Evolutionary conservation across 805 yeast species (phyloP).

Genomic region (Schwanniomyces polymorphus): DNA sequence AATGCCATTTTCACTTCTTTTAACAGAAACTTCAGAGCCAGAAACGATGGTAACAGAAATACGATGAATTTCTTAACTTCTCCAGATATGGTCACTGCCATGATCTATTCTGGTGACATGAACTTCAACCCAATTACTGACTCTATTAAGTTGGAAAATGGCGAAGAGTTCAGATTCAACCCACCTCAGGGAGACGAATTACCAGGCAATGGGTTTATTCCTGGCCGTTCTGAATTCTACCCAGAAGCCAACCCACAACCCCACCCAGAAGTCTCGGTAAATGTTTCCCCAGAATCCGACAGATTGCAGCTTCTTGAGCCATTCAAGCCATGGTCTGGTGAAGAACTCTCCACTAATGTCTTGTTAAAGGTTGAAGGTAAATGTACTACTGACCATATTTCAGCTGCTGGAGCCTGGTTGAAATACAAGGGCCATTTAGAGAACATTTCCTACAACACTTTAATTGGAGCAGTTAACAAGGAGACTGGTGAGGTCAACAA

Average conservation of each 20-base stretch:
- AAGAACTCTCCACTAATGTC: slow-evolving; percentile 76
- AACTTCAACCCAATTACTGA: slow-evolving; percentile 91
- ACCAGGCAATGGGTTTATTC: slow-evolving; percentile 74
- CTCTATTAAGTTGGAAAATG: slow-evolving; percentile 67
- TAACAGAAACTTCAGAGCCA: slow-evolving; percentile 96
- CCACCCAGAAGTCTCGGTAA: slow-evolving; percentile 55
- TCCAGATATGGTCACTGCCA: slow-evolving; percentile 96
- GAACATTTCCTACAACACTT: slow-evolving; percentile 90
- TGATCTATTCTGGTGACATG: slow-evolving; percentile 92
- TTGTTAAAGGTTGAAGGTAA: slow-evolving; percentile 93
- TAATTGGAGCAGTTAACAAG: slow-evolving; percentile 95
- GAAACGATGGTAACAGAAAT: slow-evolving; percentile 97
- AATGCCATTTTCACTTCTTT: slow-evolving; percentile 95
- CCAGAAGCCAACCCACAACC: slow-evolving; percentile 72
- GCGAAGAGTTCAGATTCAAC: slow-evolving; percentile 71
- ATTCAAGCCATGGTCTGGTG: slow-evolving; percentile 80
- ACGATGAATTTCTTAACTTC: slow-evolving; percentile 98
- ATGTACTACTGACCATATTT: slow-evolving; percentile 97
- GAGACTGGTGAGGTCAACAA: slow-evolving; percentile 96
- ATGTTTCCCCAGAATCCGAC: slow-evolving; percentile 85
- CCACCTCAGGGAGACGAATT: slow-evolving; percentile 85
- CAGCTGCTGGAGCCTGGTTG: slow-evolving; percentile 99
- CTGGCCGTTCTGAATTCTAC: slow-evolving; percentile 73
- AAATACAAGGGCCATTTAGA: slow-evolving; percentile 98
- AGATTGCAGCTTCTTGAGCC: slow-evolving; percentile 91